These are phyloP conservation scores for Cucumis melo DNA, from an alignment of 306 rosid genomes.

Conservation along the genomic window DNA sequence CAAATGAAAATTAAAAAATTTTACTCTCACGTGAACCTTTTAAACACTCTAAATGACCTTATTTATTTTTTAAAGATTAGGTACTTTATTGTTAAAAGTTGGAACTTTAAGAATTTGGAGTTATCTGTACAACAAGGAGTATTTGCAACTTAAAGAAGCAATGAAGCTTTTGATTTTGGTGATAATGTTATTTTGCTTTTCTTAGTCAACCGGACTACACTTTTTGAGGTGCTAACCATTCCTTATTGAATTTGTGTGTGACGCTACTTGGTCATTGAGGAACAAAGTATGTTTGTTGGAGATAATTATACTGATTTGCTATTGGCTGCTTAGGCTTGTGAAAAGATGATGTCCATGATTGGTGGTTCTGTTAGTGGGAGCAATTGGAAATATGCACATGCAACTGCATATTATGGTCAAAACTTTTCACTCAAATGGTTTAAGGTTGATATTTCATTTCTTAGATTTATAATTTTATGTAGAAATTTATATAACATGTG, in stretches of 20 bases:
- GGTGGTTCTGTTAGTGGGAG: conserved; percentile 97
- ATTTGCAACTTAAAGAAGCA: no score
- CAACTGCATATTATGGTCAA: conserved; percentile 99
- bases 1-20: neutral
- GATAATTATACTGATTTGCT: neutral
- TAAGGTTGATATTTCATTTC: conserved; percentile 37
- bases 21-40: neutral
- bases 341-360: conserved; percentile 96
- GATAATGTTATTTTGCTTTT: no score
- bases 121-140: no score
- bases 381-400: conserved; percentile 98
- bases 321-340: conserved; percentile 61
- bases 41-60: conserved; percentile 13
- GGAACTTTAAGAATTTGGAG: no score
- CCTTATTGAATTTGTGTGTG: no score
- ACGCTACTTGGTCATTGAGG: neutral
- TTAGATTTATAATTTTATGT: no score
- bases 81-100: no score
- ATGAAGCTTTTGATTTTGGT: no score
- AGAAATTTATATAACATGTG: neutral
- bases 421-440: no score
- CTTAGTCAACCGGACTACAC: no score
- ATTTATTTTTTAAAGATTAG: conserved; percentile 42
- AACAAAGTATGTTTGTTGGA: neutral
- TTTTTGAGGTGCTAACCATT: no score